A percentile compares a stretch with the other conserved stretches of the same genome.
Evolutionary conservation across 768 basidiomycete species (phyloP).

Genomic region (Hericium rajendrae): DNA sequence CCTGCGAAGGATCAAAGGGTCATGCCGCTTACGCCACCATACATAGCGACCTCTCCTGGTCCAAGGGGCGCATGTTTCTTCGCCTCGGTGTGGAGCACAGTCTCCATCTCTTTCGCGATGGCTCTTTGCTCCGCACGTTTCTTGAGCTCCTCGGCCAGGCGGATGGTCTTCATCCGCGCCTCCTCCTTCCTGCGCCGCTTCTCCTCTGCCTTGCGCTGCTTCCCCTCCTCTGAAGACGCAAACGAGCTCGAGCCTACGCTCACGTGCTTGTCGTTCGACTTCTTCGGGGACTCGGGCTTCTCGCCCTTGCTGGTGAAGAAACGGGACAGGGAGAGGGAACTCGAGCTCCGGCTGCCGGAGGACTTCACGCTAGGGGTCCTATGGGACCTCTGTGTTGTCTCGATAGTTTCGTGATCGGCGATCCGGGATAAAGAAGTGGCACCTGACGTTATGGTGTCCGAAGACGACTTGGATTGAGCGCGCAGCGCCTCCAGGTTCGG

Average conservation of each 20-base stretch:
- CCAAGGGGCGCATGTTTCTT: neutral
- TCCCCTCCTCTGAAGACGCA: slow-evolving; percentile 1
- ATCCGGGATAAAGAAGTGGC: neutral
- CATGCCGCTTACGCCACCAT: slow-evolving; percentile 6
- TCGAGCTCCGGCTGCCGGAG: neutral
- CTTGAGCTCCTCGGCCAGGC: slow-evolving; percentile 37
- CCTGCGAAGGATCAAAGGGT: neutral
- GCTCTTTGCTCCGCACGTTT: slow-evolving; percentile 24
- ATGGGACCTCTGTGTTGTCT: neutral
- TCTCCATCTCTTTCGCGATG: slow-evolving; percentile 8
- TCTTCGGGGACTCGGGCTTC: neutral
- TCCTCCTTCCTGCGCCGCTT: slow-evolving; percentile 35
- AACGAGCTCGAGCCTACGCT: neutral
- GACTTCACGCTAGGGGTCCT: slow-evolving; percentile 15
- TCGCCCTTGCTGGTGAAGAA: neutral
- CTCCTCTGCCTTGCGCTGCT: slow-evolving; percentile 24
- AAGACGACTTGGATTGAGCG: neutral
- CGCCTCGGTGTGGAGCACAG: slow-evolving; percentile 1
- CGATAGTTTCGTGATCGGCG: neutral
- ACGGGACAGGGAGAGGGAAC: neutral
- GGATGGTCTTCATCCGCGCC: slow-evolving; percentile 29
- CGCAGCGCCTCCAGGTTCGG: neutral
- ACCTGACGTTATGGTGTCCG: neutral
- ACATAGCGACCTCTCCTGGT: slow-evolving; percentile 16
- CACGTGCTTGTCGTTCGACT: neutral